Base-by-base conservation (phyloP, 306 rosid genomes). In the Rosa rugosa region DNA sequence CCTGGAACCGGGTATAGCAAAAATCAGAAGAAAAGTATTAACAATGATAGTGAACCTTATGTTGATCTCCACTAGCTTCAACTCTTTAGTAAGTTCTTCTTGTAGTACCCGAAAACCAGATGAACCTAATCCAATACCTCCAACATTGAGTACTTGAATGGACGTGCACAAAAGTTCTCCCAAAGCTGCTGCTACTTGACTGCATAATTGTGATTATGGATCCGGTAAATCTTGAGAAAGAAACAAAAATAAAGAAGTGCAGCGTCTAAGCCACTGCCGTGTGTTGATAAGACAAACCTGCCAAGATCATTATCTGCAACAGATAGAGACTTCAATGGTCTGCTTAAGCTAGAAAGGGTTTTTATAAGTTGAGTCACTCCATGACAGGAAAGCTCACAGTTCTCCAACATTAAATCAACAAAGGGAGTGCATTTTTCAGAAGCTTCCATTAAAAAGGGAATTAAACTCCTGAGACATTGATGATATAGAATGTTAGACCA, bases 281-380 rank as follows among this genome's bases (percentile, higher is more conserved):
- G 81, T 60, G 81, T 60, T 67, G 27, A 41, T 63, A 51, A 76
- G 71, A 85, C 93, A 87, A 85, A 93, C 99, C 98, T 89, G 78
- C 99, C 98, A 42, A 91, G 91, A 90, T 83, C 79, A 82, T 95
- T 93, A 77, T 90, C 92, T 41, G 97, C 99, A 77, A 95, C 50
- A 78, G 97, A 93, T 62, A 93, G 87, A 75, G 91, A 90, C 89
- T 92, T 91, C 80, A 95, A 80, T 47, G 88, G 91, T 75, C 82
- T 82, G 84, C 79, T 81, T 47, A 84, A 79, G 78, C 86, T 82
- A 76, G 90, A 86, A 85, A 92, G 83, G 76, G 83, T 82, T 77
- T 85, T 41, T 31, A 95, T 71, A 56, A 95, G 91, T 75, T 63
- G 76, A 78, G 80, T 77, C 79, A 93, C 93, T 56, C 94, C 97